Evolutionary conservation across 208 protist genomes (phyloP).

Genomic region (Crithidia brevicula): DNA sequence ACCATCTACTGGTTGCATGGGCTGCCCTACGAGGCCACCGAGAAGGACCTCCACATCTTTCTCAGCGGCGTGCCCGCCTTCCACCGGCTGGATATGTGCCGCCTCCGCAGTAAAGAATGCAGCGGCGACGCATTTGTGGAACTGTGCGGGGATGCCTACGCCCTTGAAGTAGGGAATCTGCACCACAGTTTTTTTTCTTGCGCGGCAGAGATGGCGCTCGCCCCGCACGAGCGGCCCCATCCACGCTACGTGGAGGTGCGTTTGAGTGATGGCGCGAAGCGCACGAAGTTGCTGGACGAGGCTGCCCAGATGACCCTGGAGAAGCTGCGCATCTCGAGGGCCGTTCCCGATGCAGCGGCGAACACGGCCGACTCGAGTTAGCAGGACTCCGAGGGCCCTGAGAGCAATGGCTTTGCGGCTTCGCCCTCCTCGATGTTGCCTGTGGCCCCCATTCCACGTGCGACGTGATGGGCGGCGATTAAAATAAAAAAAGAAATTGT

Average conservation of each 20-base stretch:
- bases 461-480: no score
- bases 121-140: conserved; percentile 80
- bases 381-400: no score
- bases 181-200: conserved; percentile 10
- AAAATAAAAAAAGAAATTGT: no score
- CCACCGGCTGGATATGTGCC: conserved; percentile 47
- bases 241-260: conserved; percentile 27
- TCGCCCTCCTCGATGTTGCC: no score
- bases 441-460: no score
- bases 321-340: no score
- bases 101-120: conserved; percentile 40
- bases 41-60: conserved; percentile 62
- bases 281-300: no score
- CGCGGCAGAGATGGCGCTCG: not conserved
- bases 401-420: no score
- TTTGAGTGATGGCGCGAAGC: no score
- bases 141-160: conserved; percentile 22
- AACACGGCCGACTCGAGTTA: no score
- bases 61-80: conserved; percentile 39
- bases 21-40: conserved; percentile 60
- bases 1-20: conserved; percentile 71
- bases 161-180: not conserved
- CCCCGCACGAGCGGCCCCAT: not conserved
- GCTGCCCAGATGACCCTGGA: no score
- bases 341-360: no score